Evolutionary conservation across 768 basidiomycete species (phyloP), one percentile per base, ranked within the genome.

Genomic region (Boletus sp.): DNA sequence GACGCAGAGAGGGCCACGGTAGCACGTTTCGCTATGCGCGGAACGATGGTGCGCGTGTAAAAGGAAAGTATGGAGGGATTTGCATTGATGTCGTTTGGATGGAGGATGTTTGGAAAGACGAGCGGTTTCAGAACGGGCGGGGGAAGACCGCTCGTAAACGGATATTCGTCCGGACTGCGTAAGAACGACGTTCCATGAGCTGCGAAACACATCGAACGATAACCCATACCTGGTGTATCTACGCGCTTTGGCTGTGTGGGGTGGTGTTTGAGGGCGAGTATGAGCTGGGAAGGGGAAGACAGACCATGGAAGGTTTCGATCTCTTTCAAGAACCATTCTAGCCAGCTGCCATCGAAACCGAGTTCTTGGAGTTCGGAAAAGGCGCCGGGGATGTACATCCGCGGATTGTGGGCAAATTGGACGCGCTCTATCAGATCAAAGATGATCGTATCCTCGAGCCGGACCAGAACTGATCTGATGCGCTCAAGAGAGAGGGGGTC

Each of bases 381-480:
- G 2, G 81, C 85, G 23, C 85, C 89, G 15, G 79, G 79, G 49
- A 85, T 77, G 74, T 99, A 99, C 54, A 97, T 95, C 56, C 80
- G 82, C 21, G 89, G 85, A 67, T 98, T 98, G 68, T 92, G 88
- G 0, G 93, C 93, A 66, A 98, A 99, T 69, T 98, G 96, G 0
- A 95, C 96, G 17, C 97, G 83, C 70, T 99, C 97, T 64, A 99
- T 99, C 53, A 98, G 81, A 47, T 83, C 86, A 71, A 99, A 99
- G 71, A 98, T 98, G 76, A 99, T 98, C 21, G 96, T 99, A 64
- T 99, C 97, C 69, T 99, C 97, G 23, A 99, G 83, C 27, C 97
- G 83, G 58, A 80, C 85, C 15, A 99, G 78, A 44, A 94, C 88
- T 21, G 84, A 84, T 53, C 97, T 79, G 63, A 99, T 98, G 56